phyloP scores from a whole-genome alignment of 805 yeast genomes.

The Candida lessepsii region DNA sequence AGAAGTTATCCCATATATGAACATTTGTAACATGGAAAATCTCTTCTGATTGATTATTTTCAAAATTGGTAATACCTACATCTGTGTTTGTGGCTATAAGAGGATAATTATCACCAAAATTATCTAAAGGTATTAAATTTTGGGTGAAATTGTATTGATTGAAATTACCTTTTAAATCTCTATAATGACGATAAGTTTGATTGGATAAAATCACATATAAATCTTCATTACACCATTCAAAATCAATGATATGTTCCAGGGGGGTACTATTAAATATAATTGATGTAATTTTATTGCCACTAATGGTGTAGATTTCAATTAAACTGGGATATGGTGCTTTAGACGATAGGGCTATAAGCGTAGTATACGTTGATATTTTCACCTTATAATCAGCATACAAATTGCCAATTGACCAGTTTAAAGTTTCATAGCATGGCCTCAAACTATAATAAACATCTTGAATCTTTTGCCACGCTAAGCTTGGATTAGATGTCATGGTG shows the following conservation, averaged over 20 bases:
- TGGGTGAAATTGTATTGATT: slow-evolving; percentile 42
- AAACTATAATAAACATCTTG: slow-evolving; percentile 67
- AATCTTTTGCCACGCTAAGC: slow-evolving; percentile 74
- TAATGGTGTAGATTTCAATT: slow-evolving; percentile 35
- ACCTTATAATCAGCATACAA: slow-evolving; percentile 41
- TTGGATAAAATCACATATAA: slow-evolving; percentile 54
- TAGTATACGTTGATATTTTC: slow-evolving; percentile 50
- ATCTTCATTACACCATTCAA: slow-evolving; percentile 52
- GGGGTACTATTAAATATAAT: slow-evolving; percentile 42
- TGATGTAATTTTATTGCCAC: slow-evolving; percentile 36
- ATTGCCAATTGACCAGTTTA: slow-evolving; percentile 50
- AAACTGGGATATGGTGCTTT: slow-evolving; percentile 36
- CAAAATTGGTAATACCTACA: slow-evolving; percentile 29
- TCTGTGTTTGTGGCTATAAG: slow-evolving; percentile 16
- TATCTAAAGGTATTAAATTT: slow-evolving; percentile 19
- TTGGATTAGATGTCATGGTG: slow-evolving; percentile 35
- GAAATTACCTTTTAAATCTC: slow-evolving; percentile 68
- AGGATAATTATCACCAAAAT: slow-evolving; percentile 11
- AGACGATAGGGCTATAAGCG: slow-evolving; percentile 54
- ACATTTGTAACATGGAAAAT: slow-evolving; percentile 20
- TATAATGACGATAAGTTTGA: slow-evolving; percentile 56
- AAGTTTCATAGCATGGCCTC: slow-evolving; percentile 51
- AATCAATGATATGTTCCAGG: slow-evolving; percentile 51
- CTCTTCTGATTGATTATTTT: slow-evolving; percentile 30
- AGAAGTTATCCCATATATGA: slow-evolving; percentile 12